Evolutionary conservation across 2,329 filamentous ascomycete species (phyloP).

Genomic region (Macroventuria anomochaeta): DNA sequence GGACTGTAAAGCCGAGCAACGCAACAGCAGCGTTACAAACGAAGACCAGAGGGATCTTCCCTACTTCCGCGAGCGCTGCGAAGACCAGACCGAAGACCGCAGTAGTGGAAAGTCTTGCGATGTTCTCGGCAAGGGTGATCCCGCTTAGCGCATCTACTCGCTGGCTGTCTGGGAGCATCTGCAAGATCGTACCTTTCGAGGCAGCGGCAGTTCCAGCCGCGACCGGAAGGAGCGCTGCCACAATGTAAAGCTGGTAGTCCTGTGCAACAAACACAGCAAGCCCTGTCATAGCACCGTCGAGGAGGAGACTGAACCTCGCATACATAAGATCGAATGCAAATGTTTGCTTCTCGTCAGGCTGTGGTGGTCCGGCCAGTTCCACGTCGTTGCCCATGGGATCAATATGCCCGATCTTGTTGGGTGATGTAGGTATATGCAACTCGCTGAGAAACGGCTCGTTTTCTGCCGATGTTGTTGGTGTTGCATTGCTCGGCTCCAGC

Average conservation of each 20-base stretch:
- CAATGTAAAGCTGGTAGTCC: constrained; percentile 73
- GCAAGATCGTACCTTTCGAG: constrained; percentile 74
- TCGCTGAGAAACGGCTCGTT: constrained; percentile 27
- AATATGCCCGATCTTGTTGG: constrained; percentile 47
- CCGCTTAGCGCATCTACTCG: constrained; percentile 71
- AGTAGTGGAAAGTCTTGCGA: constrained; percentile 67
- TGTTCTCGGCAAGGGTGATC: constrained; percentile 73
- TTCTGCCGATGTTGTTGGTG: constrained; percentile 12
- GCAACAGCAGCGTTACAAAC: constrained; percentile 69
- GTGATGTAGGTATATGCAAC: constrained; percentile 26
- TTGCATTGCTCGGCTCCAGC: constrained; percentile 42
- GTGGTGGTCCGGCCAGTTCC: constrained; percentile 54
- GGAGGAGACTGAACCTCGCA: constrained; percentile 68
- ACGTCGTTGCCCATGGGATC: constrained; percentile 59
- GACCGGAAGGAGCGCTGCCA: constrained; percentile 69
- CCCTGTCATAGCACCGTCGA: constrained; percentile 70
- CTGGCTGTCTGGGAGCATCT: constrained; percentile 69
- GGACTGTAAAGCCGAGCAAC: constrained; percentile 57
- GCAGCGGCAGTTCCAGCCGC: constrained; percentile 73
- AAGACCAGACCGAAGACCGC: constrained; percentile 73
- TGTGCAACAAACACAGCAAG: constrained; percentile 66
- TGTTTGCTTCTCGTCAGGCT: constrained; percentile 53
- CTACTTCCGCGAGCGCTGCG: constrained; percentile 65
- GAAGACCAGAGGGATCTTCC: constrained; percentile 68
- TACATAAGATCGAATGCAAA: constrained; percentile 72